Conservation (phyloP, 1,284 basidiomycete species). For the Cystobasidium pallidum region DNA sequence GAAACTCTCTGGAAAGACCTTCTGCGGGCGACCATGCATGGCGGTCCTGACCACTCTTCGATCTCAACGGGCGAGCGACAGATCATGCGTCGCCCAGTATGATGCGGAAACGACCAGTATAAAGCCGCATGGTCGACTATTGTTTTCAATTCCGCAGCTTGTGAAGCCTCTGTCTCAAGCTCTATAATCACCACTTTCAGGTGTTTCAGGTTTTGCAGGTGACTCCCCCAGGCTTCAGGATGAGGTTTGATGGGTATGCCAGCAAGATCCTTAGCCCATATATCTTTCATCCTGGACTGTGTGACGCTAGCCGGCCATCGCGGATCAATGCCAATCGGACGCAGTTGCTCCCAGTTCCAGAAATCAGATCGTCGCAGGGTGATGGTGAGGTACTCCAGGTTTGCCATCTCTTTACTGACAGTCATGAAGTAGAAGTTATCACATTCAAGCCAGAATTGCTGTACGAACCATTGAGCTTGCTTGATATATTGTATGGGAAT, state of each 20-base stretch:
- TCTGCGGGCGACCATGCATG: slow-evolving; percentile 20
- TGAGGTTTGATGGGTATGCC: slow-evolving; percentile 17
- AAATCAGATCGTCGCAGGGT: slow-evolving; percentile 34
- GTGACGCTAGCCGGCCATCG: slow-evolving; percentile 35
- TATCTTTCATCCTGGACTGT: slow-evolving; percentile 34
- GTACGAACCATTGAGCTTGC: slow-evolving; percentile 21
- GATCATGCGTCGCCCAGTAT: slow-evolving; percentile 17
- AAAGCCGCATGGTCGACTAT: slow-evolving; percentile 28
- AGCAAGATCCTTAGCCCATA: slow-evolving; percentile 27
- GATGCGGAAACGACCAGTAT: slow-evolving; percentile 40
- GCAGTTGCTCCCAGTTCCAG: slow-evolving; percentile 39
- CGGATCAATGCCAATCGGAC: slow-evolving; percentile 39
- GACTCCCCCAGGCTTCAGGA: slow-evolving; percentile 37
- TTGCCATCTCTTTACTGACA: slow-evolving; percentile 30
- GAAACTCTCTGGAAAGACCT: slow-evolving; percentile 13
- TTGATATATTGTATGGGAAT: slow-evolving; percentile 33
- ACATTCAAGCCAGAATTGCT: slow-evolving; percentile 44
- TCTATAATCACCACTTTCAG: slow-evolving; percentile 19
- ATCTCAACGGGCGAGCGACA: not conserved
- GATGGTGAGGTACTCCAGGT: slow-evolving; percentile 30
- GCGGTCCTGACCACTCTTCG: slow-evolving; percentile 34
- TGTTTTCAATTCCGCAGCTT: slow-evolving; percentile 11
- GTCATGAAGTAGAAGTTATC: slow-evolving; percentile 39
- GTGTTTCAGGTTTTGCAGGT: slow-evolving; percentile 23
- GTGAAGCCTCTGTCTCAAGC: slow-evolving; percentile 24